These are phyloP conservation scores for Penicillium manginii DNA, from an alignment of 495 filamentous ascomycete genomes.

Conservation along the genomic window DNA sequence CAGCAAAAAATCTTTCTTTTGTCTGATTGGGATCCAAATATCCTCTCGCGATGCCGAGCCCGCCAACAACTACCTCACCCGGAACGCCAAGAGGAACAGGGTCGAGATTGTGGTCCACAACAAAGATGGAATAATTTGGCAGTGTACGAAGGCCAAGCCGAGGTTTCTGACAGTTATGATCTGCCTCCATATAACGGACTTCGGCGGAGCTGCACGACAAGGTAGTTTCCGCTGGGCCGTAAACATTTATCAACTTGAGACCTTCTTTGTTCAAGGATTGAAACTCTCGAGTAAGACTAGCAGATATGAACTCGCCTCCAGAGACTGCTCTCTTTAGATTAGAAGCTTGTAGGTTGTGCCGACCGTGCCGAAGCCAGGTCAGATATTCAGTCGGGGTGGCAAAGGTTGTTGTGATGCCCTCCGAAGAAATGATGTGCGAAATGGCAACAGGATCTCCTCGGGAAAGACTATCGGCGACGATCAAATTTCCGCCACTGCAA, in stretches of 20 bases:
- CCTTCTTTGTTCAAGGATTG: slow-evolving; percentile 18
- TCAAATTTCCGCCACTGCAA: slow-evolving; percentile 36
- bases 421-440: slow-evolving; percentile 33
- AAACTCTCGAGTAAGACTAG: slow-evolving; percentile 23
- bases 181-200: slow-evolving; percentile 13
- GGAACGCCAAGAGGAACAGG: slow-evolving; percentile 46
- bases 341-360: slow-evolving; percentile 7
- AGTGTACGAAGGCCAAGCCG: slow-evolving; percentile 31
- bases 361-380: slow-evolving; percentile 35
- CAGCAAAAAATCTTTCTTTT: slow-evolving; percentile 34
- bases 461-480: slow-evolving; percentile 24
- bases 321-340: slow-evolving; percentile 8
- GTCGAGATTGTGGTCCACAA: slow-evolving; percentile 45
- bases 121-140: slow-evolving; percentile 50
- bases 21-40: slow-evolving; percentile 46
- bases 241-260: slow-evolving; percentile 34
- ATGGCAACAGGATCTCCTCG: slow-evolving; percentile 39
- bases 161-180: neutral
- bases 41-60: slow-evolving; percentile 43
- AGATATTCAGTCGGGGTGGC: slow-evolving; percentile 49
- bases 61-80: slow-evolving; percentile 52
- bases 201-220: slow-evolving; percentile 25
- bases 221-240: slow-evolving; percentile 39
- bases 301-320: slow-evolving; percentile 28
- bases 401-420: slow-evolving; percentile 40